phyloP scores from a whole-genome alignment of 2,329 filamentous ascomycete genomes.

The Torrubiellomyces zombiae region DNA sequence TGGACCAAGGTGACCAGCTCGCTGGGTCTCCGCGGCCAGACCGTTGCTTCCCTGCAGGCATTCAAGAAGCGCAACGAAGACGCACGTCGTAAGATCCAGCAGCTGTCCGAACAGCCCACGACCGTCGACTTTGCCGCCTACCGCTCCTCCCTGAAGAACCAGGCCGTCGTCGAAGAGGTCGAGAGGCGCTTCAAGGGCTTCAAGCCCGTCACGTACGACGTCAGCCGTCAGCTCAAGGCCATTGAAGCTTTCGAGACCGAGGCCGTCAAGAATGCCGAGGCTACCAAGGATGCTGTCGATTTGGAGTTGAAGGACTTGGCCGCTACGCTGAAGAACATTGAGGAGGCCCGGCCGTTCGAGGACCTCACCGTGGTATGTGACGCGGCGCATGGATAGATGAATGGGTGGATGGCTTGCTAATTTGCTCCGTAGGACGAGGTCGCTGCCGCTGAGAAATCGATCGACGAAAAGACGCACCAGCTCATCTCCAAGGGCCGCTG shows the following conservation, averaged over 20 bases:
- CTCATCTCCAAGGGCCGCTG: slow-evolving; percentile 97
- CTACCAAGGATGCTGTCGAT: slow-evolving; percentile 92
- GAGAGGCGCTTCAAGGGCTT: slow-evolving; percentile 88
- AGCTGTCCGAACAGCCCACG: slow-evolving; percentile 70
- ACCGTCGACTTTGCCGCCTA: slow-evolving; percentile 88
- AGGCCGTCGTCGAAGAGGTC: slow-evolving; percentile 86
- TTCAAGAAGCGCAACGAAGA: slow-evolving; percentile 99
- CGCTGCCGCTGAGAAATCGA: slow-evolving; percentile 81
- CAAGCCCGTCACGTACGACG: slow-evolving; percentile 87
- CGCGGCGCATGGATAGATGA: neutral
- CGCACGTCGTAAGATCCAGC: slow-evolving; percentile 80
- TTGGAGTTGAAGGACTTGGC: slow-evolving; percentile 84
- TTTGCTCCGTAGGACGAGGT: slow-evolving; percentile 62
- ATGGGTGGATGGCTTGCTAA: slow-evolving; percentile 11
- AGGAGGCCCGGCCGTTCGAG: slow-evolving; percentile 87
- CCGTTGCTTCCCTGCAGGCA: slow-evolving; percentile 72
- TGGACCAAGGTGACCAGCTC: slow-evolving; percentile 90
- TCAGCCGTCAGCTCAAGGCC: slow-evolving; percentile 85
- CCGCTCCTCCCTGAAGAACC: slow-evolving; percentile 88
- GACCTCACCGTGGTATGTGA: slow-evolving; percentile 88
- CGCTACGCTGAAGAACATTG: slow-evolving; percentile 93
- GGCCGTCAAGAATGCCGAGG: slow-evolving; percentile 90
- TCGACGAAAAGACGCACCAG: slow-evolving; percentile 90
- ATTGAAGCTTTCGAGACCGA: slow-evolving; percentile 97
- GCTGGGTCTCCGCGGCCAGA: slow-evolving; percentile 91